Base-by-base conservation (phyloP, 768 basidiomycete genomes). In the Amanita jacksonii region DNA sequence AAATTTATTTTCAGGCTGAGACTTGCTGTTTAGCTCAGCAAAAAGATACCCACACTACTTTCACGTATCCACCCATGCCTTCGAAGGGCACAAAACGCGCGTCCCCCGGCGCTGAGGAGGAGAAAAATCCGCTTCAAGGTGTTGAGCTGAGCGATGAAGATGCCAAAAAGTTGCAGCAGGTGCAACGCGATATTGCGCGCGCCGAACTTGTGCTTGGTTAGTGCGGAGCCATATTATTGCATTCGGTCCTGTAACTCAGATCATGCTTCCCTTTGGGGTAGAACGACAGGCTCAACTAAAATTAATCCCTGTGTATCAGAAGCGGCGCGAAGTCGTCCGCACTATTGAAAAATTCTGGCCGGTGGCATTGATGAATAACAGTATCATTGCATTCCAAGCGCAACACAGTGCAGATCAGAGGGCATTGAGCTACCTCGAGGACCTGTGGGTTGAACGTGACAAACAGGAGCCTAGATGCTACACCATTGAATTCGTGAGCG, bases 401-500 rank as follows among this genome's bases (percentile, higher is more conserved):
- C 81, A 83, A 56, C 85, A 87, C 58, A 72, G 68, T 42, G 72
- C 79, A 15, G 92, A 96, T 63, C 77, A 82, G 58, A 70, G 79
- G 49, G 91, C 91, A 9, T 62, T 96, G 63, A 80, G 74, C 60
- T 87, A 83, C 60, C 68, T 93, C 47, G 82, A 88, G 57, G 88
- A 94, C 54, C 52, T 96, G 16, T 92, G 90, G 85, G 67, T 94
- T 28, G 71, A 66, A 46, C 77, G 86, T 43, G 81, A 93, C 57
- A 54, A 71, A 32, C 61, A 63, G 33, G 91, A 96, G 60, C 79
- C 80, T 45, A 68, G 92, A 54, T 82, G 80, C 57, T 94, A 81
- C 66, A 84, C 81, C 39, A 62, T 94, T 44, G 83, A 92, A 69
- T 90, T 96, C 64, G 92, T 93, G 62, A 57, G 91, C 77, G 15